Evolutionary conservation across 345 rosid genomes (phyloP).

Genomic region (Toxicodendron radicans): DNA sequence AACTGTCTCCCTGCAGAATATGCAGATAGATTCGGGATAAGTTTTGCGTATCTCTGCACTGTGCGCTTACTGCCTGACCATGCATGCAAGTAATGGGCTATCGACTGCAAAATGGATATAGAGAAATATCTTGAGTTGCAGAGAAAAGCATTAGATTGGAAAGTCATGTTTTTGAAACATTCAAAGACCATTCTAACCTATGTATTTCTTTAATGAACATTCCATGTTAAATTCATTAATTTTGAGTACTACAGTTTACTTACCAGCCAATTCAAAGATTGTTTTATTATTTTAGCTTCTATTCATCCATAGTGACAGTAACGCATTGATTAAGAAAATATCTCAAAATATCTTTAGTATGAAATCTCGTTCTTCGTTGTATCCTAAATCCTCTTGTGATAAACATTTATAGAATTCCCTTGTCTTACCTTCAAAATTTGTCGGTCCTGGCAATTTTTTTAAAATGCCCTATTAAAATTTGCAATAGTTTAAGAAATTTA

Average conservation of each 20-base stretch:
- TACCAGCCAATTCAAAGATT: conserved; percentile 17
- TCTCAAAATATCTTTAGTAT: background rate
- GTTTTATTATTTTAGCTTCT: background rate
- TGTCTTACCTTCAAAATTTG: too few relatives aligned
- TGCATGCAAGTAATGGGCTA: conserved; percentile 37
- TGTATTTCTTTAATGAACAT: conserved; percentile 8
- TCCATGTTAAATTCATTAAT: conserved; percentile 10
- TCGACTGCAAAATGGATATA: conserved; percentile 24
- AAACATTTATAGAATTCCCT: too few relatives aligned
- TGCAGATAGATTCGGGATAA: conserved; percentile 27
- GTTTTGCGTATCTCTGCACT: conserved; percentile 29
- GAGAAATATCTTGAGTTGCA: conserved; percentile 26
- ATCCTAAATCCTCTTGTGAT: too few relatives aligned
- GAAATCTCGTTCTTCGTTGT: background rate
- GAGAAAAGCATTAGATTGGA: conserved; percentile 29
- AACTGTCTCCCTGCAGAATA: background rate
- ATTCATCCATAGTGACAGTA: background rate
- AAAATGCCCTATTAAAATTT: too few relatives aligned
- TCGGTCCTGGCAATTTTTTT: too few relatives aligned
- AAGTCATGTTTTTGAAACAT: conserved; percentile 25
- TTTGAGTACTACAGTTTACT: background rate
- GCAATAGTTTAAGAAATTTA: too few relatives aligned
- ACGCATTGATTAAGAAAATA: too few relatives aligned
- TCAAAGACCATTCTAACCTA: conserved; percentile 12
- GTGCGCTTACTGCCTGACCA: conserved; percentile 1